Percentiles rank a stretch among this genome's conserved stretches.
Evolutionary conservation across 441 rosid genomes (phyloP).

Genomic region (Metrosideros polymorpha): DNA sequence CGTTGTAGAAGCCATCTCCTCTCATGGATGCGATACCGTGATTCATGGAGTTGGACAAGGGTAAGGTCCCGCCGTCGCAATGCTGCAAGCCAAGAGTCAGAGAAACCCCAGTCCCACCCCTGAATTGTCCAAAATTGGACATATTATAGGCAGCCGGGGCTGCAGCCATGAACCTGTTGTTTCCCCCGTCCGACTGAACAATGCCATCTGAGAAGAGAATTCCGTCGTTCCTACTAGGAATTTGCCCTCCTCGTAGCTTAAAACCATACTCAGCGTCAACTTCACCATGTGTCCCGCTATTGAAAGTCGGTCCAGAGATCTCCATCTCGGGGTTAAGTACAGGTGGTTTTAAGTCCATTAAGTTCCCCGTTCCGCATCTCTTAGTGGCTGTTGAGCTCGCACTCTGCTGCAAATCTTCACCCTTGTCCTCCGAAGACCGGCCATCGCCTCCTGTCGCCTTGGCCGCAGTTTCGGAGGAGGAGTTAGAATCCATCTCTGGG

Average conservation of each 20-base stretch:
- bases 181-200: background rate
- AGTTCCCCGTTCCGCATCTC: background rate
- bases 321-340: background rate
- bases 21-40: background rate
- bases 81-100: conserved; percentile 8
- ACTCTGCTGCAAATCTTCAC: conserved; percentile 1
- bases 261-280: background rate
- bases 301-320: background rate
- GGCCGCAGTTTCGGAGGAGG: conserved; percentile 4
- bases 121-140: background rate
- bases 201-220: background rate
- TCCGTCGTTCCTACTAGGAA: background rate
- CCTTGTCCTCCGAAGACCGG: conserved; percentile 1
- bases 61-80: background rate
- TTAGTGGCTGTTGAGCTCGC: background rate
- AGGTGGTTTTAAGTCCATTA: background rate
- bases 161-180: background rate
- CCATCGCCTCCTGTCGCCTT: background rate
- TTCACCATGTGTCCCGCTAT: background rate
- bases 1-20: conserved; percentile 39
- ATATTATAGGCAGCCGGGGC: background rate
- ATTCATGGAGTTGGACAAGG: background rate
- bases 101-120: conserved; percentile 1
- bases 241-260: background rate
- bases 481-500: conserved; percentile 9